Base-by-base conservation (phyloP, 2,329 filamentous ascomycete genomes). In the Myriosclerotinia duriaeana region DNA sequence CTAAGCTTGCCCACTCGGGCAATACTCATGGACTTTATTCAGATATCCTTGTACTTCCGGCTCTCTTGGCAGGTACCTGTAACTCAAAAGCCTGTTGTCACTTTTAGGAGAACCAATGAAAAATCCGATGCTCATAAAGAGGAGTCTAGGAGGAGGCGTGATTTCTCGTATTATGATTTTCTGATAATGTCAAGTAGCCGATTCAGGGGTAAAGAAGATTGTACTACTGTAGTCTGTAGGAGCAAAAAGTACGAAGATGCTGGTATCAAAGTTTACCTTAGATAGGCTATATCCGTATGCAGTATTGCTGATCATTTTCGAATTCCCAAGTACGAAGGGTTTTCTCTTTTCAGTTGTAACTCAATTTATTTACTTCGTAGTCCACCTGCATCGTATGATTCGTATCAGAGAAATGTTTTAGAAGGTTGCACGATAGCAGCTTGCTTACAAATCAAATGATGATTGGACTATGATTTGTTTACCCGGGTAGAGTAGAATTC, bases 31-130 rank as follows among this genome's bases (percentile, higher is more conserved):
- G 36, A 50, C 42, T 30, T 30, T 14, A 34, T 44, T 1, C 50
- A 64, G 14, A 40, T 65, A 65, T 40, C 63, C 63, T 50, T 59
- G 63, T 30, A 14, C 11, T 50, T 12, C n/a, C 17, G n/a, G 15
- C 7, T 5, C 36, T 59, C 63, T 65, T 65, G 63, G 63, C 63
- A 65, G 63, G 63, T 40, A 65, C 63, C n/a, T 52, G 61, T 34
- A 42, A 64, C 50, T 8, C 5, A 26, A 6, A 11, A n/a, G n/a
- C 22, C 30, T 64, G 40, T 46, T 53, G 22, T 63, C 20, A 20
- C 17, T 44, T 55, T 40, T 63, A 3, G 60, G 50, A 40, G 54
- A 52, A n/a, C 56, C 22, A 46, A 50, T 60, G 20, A 30, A 20
- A 38, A n/a, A 36, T 22, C 38, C 17, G 26, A 64, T 30, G 52